These are phyloP conservation scores for Biscogniauxia sp. DNA, from an alignment of 2,329 filamentous ascomycete species.

Conservation along the genomic window DNA sequence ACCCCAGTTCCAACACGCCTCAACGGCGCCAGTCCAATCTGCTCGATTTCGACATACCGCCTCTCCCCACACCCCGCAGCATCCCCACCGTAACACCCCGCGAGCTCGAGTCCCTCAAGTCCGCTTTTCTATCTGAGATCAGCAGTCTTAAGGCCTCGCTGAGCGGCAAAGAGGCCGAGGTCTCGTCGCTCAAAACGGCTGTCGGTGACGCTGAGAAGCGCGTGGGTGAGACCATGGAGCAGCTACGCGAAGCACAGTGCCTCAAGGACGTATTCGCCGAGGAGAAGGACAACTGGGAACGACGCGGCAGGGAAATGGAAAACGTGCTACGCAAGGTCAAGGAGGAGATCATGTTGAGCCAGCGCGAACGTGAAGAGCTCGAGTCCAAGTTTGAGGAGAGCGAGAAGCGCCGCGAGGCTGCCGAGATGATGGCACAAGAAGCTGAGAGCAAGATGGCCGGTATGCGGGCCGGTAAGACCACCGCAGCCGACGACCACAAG, in stretches of 20 bases:
- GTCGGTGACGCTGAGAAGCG: slow-evolving; percentile 88
- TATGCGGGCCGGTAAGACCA: slow-evolving; percentile 62
- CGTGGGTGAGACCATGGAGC: slow-evolving; percentile 81
- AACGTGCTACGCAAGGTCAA: slow-evolving; percentile 74
- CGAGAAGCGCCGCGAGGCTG: slow-evolving; percentile 70
- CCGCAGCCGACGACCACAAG: slow-evolving; percentile 35
- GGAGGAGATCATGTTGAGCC: slow-evolving; percentile 74
- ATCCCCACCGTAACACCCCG: slow-evolving; percentile 87
- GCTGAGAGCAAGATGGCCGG: slow-evolving; percentile 73
- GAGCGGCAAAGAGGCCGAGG: slow-evolving; percentile 90
- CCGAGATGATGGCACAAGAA: slow-evolving; percentile 73
- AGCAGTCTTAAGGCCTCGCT: slow-evolving; percentile 90
- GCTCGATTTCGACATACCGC: slow-evolving; percentile 90
- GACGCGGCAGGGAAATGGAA: slow-evolving; percentile 82
- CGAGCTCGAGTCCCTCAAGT: slow-evolving; percentile 91
- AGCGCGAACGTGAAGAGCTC: slow-evolving; percentile 79
- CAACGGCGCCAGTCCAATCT: slow-evolving; percentile 62
- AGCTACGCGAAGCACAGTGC: slow-evolving; percentile 73
- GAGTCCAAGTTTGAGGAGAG: slow-evolving; percentile 72
- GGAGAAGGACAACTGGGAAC: slow-evolving; percentile 82
- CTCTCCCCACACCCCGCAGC: slow-evolving; percentile 86
- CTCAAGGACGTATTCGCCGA: slow-evolving; percentile 68
- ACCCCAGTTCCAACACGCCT: slow-evolving; percentile 41
- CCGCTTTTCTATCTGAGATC: slow-evolving; percentile 85
- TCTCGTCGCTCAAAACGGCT: slow-evolving; percentile 80